Percentiles rank a stretch among this genome's conserved stretches.
Evolutionary conservation across 306 rosid species (phyloP).

Genomic region (Bauhinia variegata): DNA sequence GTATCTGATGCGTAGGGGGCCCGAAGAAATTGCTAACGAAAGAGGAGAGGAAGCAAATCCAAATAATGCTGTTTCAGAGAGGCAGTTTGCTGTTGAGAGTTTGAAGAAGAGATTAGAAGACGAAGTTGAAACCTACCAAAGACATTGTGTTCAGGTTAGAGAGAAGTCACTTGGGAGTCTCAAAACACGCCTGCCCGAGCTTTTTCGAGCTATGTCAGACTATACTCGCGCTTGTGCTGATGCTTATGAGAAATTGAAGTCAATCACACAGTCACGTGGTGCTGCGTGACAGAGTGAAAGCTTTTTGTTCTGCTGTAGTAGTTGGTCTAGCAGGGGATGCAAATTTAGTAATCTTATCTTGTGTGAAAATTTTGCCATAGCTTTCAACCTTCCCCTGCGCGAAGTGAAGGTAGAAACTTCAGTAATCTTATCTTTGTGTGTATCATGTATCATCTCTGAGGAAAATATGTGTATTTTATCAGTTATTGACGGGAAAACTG

Average conservation of each 20-base stretch:
- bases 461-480: background rate
- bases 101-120: slow-evolving; percentile 77
- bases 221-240: slow-evolving; percentile 62
- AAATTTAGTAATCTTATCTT: slow-evolving; percentile 32
- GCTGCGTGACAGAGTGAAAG: slow-evolving; percentile 35
- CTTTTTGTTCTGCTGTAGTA: slow-evolving; percentile 16
- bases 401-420: too few species aligned
- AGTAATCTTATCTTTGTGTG: too few species aligned
- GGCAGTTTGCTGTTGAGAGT: slow-evolving; percentile 66
- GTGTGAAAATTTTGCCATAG: slow-evolving; percentile 48
- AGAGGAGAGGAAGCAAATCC: slow-evolving; percentile 64
- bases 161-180: slow-evolving; percentile 77
- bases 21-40: slow-evolving; percentile 54
- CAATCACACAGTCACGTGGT: slow-evolving; percentile 40
- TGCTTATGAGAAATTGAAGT: slow-evolving; percentile 58
- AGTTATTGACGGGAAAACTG: background rate
- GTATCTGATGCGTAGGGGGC: slow-evolving; percentile 51
- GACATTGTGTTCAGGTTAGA: slow-evolving; percentile 66
- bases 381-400: slow-evolving; percentile 27
- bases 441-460: background rate
- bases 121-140: slow-evolving; percentile 68
- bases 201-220: slow-evolving; percentile 68
- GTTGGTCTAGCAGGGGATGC: slow-evolving; percentile 32
- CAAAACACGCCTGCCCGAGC: slow-evolving; percentile 81
- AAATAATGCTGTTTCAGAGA: slow-evolving; percentile 64